Evolutionary conservation across 768 basidiomycete genomes (phyloP).

Genomic region (Suillus luteus): DNA sequence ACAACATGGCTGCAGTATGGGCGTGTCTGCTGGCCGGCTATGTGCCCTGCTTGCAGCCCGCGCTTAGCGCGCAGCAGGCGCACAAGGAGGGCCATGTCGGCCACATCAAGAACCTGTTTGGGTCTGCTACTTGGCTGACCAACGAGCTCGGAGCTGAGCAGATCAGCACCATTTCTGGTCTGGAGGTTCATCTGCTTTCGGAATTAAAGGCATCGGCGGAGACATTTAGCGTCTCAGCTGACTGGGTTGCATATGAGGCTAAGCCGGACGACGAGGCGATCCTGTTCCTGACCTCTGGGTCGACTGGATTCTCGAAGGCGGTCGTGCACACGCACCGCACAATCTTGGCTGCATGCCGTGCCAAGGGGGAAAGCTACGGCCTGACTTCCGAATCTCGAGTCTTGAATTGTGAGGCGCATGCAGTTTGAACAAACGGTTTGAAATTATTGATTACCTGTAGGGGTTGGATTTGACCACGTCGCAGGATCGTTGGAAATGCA

Average conservation of each 20-base stretch:
- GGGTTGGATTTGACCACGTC: constrained; percentile 50
- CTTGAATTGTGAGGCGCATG: constrained; percentile 38
- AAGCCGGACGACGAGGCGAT: constrained; percentile 33
- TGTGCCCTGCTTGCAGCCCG: constrained; percentile 35
- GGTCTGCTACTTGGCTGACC: constrained; percentile 35
- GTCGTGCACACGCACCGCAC: constrained; percentile 43
- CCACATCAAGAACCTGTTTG: constrained; percentile 32
- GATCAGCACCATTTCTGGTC: constrained; percentile 23
- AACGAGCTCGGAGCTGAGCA: constrained; percentile 30
- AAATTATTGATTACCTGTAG: constrained; percentile 14
- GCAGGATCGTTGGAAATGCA: constrained; percentile 47
- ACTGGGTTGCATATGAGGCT: constrained; percentile 24
- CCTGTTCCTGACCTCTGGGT: constrained; percentile 44
- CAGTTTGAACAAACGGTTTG: neutral
- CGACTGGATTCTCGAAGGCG: constrained; percentile 47
- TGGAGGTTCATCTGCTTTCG: constrained; percentile 29
- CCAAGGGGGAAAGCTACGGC: constrained; percentile 38
- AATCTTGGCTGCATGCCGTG: constrained; percentile 34
- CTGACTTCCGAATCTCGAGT: constrained; percentile 37
- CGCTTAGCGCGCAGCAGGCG: constrained; percentile 34
- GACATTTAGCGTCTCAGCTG: constrained; percentile 2
- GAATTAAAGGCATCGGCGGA: constrained; percentile 21
- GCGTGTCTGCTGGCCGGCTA: constrained; percentile 33
- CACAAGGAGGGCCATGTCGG: constrained; percentile 32
- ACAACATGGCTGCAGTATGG: constrained; percentile 36